A percentile compares a stretch with the other conserved stretches of the same genome.
These are phyloP conservation scores for Alternaria triticimaculans DNA, from an alignment of 2,329 filamentous ascomycete species.

Conservation along the genomic window DNA sequence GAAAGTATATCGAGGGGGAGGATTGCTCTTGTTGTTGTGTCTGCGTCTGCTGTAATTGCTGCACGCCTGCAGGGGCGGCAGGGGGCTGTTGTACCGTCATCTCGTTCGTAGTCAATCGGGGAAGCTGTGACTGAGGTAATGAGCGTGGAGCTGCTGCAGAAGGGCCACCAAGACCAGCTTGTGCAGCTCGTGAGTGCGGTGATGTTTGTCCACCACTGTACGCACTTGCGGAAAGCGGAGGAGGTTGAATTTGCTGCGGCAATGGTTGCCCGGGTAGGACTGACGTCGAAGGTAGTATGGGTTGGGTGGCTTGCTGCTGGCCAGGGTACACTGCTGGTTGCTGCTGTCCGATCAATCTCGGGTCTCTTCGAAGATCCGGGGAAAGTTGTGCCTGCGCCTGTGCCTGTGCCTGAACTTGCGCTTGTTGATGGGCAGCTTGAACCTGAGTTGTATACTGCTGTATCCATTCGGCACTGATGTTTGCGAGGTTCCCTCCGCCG, in stretches of 20 bases:
- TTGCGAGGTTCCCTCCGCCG: slow-evolving; percentile 56
- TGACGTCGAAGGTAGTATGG: slow-evolving; percentile 41
- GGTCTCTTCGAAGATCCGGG: slow-evolving; percentile 53
- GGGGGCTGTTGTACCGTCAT: slow-evolving; percentile 58
- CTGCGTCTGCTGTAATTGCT: slow-evolving; percentile 57
- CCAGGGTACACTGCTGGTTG: slow-evolving; percentile 40
- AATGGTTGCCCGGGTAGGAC: slow-evolving; percentile 49
- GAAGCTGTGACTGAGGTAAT: slow-evolving; percentile 55
- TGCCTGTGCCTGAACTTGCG: slow-evolving; percentile 50
- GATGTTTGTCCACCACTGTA: slow-evolving; percentile 43
- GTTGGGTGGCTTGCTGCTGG: slow-evolving; percentile 40
- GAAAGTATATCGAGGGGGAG: slow-evolving; percentile 83
- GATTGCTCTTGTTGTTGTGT: slow-evolving; percentile 66
- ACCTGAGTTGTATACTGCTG: slow-evolving; percentile 58
- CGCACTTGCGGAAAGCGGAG: slow-evolving; percentile 48
- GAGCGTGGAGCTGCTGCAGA: slow-evolving; percentile 54
- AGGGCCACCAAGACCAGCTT: slow-evolving; percentile 38
- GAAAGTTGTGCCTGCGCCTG: slow-evolving; percentile 50
- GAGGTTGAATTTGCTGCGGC: slow-evolving; percentile 47
- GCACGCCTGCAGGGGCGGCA: slow-evolving; percentile 46
- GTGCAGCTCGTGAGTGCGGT: slow-evolving; percentile 42
- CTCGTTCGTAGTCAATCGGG: slow-evolving; percentile 60
- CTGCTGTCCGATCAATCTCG: slow-evolving; percentile 51
- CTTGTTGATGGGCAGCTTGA: slow-evolving; percentile 53
- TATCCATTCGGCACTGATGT: slow-evolving; percentile 58